A percentile compares a stretch with the other conserved stretches of the same genome.
Conservation (phyloP, 1,139 yeast species). For the Diutina mesorugosa region DNA sequence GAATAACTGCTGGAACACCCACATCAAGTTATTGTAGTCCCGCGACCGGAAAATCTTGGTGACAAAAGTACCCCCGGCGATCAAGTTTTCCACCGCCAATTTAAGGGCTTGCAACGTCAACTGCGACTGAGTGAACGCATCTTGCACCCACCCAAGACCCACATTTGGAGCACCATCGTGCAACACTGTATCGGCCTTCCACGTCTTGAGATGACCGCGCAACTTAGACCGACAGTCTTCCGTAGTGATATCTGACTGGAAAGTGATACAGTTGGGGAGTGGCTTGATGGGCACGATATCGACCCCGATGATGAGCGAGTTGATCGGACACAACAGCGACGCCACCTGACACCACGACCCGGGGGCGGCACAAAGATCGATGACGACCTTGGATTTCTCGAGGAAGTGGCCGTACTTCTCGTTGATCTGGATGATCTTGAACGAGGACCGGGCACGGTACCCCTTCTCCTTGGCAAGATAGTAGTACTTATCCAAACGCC, state of each 20-base stretch:
- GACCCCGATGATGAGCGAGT: constrained; percentile 90
- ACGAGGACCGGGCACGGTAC: constrained; percentile 97
- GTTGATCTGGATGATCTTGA: constrained; percentile 87
- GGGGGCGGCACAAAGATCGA: constrained; percentile 98
- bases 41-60: constrained; percentile 95
- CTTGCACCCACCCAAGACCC: constrained; percentile 98
- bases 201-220: constrained; percentile 92
- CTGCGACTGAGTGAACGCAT: constrained; percentile 96
- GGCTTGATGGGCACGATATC: constrained; percentile 96
- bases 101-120: constrained; percentile 86
- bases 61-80: constrained; percentile 91
- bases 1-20: constrained; percentile 94
- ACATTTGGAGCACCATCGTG: constrained; percentile 99
- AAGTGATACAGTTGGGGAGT: constrained; percentile 84
- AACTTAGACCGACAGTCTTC: constrained; percentile 92
- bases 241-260: constrained; percentile 94
- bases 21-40: constrained; percentile 90
- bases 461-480: constrained; percentile 96
- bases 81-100: constrained; percentile 87
- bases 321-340: constrained; percentile 79
- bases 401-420: constrained; percentile 93
- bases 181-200: constrained; percentile 96
- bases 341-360: constrained; percentile 99
- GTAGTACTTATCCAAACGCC: constrained; percentile 97
- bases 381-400: constrained; percentile 92